Percentiles rank a stretch among this genome's conserved stretches.
phyloP scores from a whole-genome alignment of 1,139 yeast species.

The Scheffersomyces titani region DNA sequence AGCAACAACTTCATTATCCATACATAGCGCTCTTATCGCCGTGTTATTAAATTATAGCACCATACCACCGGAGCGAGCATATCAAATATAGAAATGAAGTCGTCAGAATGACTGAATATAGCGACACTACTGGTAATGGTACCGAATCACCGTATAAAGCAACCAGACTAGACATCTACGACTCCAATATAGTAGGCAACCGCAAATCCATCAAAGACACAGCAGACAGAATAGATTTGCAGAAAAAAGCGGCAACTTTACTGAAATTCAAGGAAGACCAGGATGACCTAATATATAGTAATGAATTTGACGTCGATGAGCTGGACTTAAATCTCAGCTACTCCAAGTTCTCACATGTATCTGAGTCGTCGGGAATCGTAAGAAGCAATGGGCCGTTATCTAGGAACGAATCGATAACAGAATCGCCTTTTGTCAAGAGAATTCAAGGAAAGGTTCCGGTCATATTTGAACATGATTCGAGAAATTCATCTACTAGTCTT shows the following conservation, averaged over 20 bases:
- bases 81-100: neutral
- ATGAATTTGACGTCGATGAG: conserved; percentile 23
- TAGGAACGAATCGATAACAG: conserved; percentile 8
- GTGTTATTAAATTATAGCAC: neutral
- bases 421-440: conserved; percentile 28
- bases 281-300: conserved; percentile 12
- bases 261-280: conserved; percentile 13
- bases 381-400: conserved; percentile 7
- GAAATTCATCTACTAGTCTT: neutral
- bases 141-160: neutral
- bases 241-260: conserved; percentile 5
- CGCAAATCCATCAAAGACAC: neutral
- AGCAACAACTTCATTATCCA: neutral
- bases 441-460: conserved; percentile 22
- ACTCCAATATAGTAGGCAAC: neutral
- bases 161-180: neutral
- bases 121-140: neutral
- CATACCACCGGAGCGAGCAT: neutral
- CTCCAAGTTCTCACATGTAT: conserved; percentile 37
- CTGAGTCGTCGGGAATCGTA: conserved; percentile 23
- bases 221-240: neutral
- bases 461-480: conserved; percentile 1
- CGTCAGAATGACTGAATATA: neutral
- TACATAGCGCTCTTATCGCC: neutral
- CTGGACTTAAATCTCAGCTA: conserved; percentile 33